Percentiles rank a stretch among this genome's conserved stretches.
These are phyloP conservation scores for Clonostachys rosea DNA, from an alignment of 2,329 filamentous ascomycete genomes.

Conservation along the genomic window DNA sequence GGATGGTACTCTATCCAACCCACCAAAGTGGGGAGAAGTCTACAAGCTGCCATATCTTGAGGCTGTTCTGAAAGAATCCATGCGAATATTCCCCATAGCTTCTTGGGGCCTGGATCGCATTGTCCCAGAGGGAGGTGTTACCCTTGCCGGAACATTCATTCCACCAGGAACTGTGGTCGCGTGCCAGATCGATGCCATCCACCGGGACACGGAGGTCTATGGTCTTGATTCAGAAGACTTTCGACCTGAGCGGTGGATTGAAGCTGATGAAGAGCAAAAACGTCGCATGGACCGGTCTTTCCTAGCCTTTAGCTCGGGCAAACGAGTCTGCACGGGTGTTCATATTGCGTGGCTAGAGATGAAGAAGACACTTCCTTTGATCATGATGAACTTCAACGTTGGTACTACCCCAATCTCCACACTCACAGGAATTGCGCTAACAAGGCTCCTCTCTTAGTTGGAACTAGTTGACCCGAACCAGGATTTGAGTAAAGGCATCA, in stretches of 20 bases:
- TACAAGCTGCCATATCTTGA: background rate
- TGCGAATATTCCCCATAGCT: background rate
- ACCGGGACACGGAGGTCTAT: background rate
- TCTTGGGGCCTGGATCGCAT: background rate
- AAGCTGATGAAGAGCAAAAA: background rate
- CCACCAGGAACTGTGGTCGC: background rate
- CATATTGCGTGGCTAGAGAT: background rate
- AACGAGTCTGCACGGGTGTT: background rate
- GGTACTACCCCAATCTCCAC: background rate
- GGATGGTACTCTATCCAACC: background rate
- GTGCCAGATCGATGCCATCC: background rate
- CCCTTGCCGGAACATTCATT: background rate
- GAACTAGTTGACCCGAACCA: background rate
- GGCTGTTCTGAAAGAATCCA: background rate
- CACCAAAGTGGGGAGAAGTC: background rate
- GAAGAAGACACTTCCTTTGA: background rate
- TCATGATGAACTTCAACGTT: background rate
- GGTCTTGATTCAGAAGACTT: background rate
- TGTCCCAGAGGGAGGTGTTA: background rate
- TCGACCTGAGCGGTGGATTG: background rate
- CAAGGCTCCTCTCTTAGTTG: background rate
- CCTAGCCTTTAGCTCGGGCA: background rate
- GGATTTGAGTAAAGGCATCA: background rate
- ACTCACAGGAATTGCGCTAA: background rate
- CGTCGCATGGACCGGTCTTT: background rate